Evolutionary conservation across 148 eudicot species (phyloP).

Genomic region (Polygonum maritimum): DNA sequence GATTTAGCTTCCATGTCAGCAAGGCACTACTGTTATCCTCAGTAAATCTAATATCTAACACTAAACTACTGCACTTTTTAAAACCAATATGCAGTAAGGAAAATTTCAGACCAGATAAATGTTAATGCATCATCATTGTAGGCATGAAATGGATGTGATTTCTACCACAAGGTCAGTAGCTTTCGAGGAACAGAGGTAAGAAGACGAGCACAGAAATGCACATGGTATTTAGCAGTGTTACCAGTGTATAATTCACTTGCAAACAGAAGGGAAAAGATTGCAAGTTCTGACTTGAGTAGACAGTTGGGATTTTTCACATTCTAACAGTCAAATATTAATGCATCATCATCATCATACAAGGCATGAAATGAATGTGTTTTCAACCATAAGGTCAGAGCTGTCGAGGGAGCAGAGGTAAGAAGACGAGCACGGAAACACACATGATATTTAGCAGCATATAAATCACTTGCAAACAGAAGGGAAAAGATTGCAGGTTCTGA

Average conservation of each 20-base stretch:
- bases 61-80: background rate
- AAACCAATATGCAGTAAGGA: background rate
- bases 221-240: background rate
- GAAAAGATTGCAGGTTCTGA: background rate
- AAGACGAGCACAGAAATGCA: background rate
- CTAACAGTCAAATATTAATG: background rate
- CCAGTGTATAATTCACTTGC: background rate
- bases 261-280: background rate
- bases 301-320: background rate
- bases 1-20: too few relatives aligned
- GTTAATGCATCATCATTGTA: too few relatives aligned
- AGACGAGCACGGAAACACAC: background rate
- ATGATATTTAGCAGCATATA: background rate
- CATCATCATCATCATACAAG: too few relatives aligned
- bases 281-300: background rate
- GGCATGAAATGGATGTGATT: background rate
- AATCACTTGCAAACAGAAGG: background rate
- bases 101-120: too few relatives aligned
- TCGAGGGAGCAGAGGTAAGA: background rate
- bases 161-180: background rate
- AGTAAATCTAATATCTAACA: too few relatives aligned
- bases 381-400: background rate
- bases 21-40: too few relatives aligned
- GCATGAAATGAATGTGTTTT: too few relatives aligned
- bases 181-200: background rate